Evolutionary conservation across 176 grass and related monocot species (phyloP).

Genomic region (Paspalum vaginatum): DNA sequence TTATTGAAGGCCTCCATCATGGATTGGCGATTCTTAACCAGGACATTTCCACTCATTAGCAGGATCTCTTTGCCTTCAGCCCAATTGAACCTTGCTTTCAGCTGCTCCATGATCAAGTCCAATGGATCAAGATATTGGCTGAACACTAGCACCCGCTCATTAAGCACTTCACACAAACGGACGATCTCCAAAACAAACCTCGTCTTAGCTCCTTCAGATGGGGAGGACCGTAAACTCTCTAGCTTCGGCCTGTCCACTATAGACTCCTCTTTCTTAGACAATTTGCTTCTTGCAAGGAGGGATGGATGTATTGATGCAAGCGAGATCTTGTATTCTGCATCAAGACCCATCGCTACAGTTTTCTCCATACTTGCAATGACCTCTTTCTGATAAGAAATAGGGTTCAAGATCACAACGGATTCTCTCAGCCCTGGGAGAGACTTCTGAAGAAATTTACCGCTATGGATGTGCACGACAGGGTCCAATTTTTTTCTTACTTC

Average conservation of each 20-base stretch:
- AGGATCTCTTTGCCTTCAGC: slow-evolving; percentile 67
- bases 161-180: slow-evolving; percentile 43
- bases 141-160: slow-evolving; percentile 81
- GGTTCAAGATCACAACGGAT: slow-evolving; percentile 71
- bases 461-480: slow-evolving; percentile 71
- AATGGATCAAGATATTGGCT: slow-evolving; percentile 75
- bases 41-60: slow-evolving; percentile 56
- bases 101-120: slow-evolving; percentile 68
- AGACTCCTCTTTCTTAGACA: slow-evolving; percentile 45
- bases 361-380: slow-evolving; percentile 59
- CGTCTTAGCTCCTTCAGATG: slow-evolving; percentile 73
- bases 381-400: slow-evolving; percentile 56
- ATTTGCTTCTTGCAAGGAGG: slow-evolving; percentile 42
- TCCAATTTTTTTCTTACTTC: slow-evolving; percentile 55
- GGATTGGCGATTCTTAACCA: slow-evolving; percentile 39
- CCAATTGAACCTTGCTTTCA: slow-evolving; percentile 59
- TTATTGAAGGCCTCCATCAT: slow-evolving; percentile 78
- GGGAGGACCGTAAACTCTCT: slow-evolving; percentile 45
- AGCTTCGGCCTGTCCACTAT: slow-evolving; percentile 44
- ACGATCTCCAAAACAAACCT: slow-evolving; percentile 78
- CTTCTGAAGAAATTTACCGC: slow-evolving; percentile 66
- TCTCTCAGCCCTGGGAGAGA: slow-evolving; percentile 76
- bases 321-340: slow-evolving; percentile 65
- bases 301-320: slow-evolving; percentile 69
- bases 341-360: slow-evolving; percentile 17